Percentiles rank a stretch among this genome's conserved stretches.
Conservation (phyloP, 2,329 filamentous ascomycete species). For the Ophiocordyceps camponoti-floridani region DNA sequence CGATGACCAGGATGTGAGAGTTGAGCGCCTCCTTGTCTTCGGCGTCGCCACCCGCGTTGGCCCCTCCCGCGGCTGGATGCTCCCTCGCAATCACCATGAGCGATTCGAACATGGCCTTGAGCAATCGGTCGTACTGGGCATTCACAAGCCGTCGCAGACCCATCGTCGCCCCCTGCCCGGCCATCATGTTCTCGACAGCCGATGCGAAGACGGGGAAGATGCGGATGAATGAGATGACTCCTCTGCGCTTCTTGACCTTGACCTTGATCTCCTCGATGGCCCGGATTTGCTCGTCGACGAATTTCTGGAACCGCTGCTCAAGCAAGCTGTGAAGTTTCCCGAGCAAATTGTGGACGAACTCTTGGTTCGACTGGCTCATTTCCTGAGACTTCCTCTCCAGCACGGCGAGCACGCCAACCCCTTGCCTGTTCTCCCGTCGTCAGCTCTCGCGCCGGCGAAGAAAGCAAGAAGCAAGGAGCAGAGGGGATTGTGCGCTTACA, state of each 20-base stretch:
- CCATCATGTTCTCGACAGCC: conserved; percentile 70
- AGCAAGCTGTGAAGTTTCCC: conserved; percentile 65
- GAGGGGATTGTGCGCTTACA: conserved; percentile 37
- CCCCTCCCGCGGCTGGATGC: conserved; percentile 34
- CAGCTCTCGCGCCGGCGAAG: neutral
- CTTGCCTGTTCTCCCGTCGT: conserved; percentile 42
- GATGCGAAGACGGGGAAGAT: conserved; percentile 78
- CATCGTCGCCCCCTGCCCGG: conserved; percentile 34
- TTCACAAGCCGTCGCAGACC: conserved; percentile 64
- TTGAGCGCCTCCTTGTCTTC: conserved; percentile 96
- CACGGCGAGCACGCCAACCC: conserved; percentile 66
- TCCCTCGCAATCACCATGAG: conserved; percentile 80
- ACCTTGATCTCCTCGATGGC: conserved; percentile 97
- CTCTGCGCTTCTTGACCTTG: conserved; percentile 96
- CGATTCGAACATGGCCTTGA: conserved; percentile 93
- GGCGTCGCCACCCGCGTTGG: conserved; percentile 28
- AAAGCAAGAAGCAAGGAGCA: neutral
- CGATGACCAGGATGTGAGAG: conserved; percentile 91
- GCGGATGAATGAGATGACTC: conserved; percentile 87
- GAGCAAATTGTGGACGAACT: conserved; percentile 65
- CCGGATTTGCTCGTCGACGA: conserved; percentile 86
- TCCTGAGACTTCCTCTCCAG: conserved; percentile 65
- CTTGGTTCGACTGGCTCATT: conserved; percentile 80
- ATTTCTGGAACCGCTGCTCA: conserved; percentile 62
- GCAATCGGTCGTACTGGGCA: conserved; percentile 71